A percentile compares a stretch with the other conserved stretches of the same genome.
phyloP scores from a whole-genome alignment of 805 yeast species.

The Yamadazyma akitaensis region DNA sequence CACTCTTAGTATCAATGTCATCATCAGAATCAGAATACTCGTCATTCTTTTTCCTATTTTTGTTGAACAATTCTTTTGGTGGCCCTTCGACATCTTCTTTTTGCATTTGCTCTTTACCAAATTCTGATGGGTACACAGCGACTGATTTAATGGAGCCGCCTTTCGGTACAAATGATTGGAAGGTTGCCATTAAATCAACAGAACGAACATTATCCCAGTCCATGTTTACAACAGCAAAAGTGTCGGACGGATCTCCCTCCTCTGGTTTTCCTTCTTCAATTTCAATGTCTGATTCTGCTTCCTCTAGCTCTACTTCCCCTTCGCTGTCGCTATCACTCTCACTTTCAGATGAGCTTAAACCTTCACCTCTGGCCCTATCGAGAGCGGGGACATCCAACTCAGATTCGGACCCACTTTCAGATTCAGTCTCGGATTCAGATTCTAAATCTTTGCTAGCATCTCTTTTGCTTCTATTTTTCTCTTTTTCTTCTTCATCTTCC shows the following conservation, averaged over 20 bases:
- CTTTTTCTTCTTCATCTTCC: slow-evolving; percentile 17
- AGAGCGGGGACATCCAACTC: slow-evolving; percentile 17
- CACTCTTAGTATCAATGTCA: slow-evolving; percentile 45
- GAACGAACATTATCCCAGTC: slow-evolving; percentile 97
- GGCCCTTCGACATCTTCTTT: slow-evolving; percentile 92
- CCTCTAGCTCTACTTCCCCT: slow-evolving; percentile 37
- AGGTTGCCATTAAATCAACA: slow-evolving; percentile 84
- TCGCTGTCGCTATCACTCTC: slow-evolving; percentile 40
- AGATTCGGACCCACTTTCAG: background rate
- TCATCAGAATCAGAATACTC: slow-evolving; percentile 34
- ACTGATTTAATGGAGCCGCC: slow-evolving; percentile 70
- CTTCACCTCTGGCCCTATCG: slow-evolving; percentile 71
- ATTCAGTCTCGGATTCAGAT: slow-evolving; percentile 18
- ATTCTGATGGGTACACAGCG: slow-evolving; percentile 80
- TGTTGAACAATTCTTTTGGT: slow-evolving; percentile 73
- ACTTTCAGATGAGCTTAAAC: slow-evolving; percentile 35
- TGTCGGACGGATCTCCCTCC: slow-evolving; percentile 77
- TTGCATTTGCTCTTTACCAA: slow-evolving; percentile 88
- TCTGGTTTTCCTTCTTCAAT: slow-evolving; percentile 62
- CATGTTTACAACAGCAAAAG: slow-evolving; percentile 89
- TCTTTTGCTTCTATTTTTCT: slow-evolving; percentile 22
- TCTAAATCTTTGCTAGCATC: slow-evolving; percentile 24
- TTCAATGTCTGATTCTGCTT: slow-evolving; percentile 53
- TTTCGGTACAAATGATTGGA: slow-evolving; percentile 76
- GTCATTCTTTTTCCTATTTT: slow-evolving; percentile 30